phyloP scores from a whole-genome alignment of 139 green algal species.

The Micromonas pusilla region DNA sequence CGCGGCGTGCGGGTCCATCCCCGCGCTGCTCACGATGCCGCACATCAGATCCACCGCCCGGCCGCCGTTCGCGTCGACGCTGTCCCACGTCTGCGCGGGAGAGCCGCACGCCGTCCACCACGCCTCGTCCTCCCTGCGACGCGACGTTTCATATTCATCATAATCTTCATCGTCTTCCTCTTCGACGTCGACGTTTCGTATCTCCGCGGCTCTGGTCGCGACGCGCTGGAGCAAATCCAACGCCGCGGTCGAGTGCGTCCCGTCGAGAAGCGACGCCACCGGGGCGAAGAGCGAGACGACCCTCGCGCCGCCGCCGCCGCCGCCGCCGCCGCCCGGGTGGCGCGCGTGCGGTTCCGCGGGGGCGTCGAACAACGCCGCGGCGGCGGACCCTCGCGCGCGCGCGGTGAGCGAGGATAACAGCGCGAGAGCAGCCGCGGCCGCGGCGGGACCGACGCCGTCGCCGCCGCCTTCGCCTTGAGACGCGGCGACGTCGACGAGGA shows the following conservation, averaged over 20 bases:
- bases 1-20: background rate
- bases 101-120: background rate
- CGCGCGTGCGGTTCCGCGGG: no score
- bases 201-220: background rate
- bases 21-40: slow-evolving; percentile 1
- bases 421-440: background rate
- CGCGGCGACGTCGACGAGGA: background rate
- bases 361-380: background rate
- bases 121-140: background rate
- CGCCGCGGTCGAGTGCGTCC: background rate
- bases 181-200: background rate
- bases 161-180: background rate
- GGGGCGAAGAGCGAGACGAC: background rate
- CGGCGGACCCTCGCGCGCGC: no score
- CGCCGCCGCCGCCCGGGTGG: no score
- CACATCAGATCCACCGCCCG: slow-evolving; percentile 4
- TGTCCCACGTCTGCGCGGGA: background rate
- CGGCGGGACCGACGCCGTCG: no score
- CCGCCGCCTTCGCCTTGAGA: no score
- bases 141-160: background rate
- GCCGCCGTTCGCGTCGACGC: background rate
- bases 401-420: background rate
- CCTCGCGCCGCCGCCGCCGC: no score
- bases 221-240: background rate
- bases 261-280: background rate